Evolutionary conservation across 495 filamentous ascomycete genomes (phyloP).

Genomic region (Neurospora pannonica): DNA sequence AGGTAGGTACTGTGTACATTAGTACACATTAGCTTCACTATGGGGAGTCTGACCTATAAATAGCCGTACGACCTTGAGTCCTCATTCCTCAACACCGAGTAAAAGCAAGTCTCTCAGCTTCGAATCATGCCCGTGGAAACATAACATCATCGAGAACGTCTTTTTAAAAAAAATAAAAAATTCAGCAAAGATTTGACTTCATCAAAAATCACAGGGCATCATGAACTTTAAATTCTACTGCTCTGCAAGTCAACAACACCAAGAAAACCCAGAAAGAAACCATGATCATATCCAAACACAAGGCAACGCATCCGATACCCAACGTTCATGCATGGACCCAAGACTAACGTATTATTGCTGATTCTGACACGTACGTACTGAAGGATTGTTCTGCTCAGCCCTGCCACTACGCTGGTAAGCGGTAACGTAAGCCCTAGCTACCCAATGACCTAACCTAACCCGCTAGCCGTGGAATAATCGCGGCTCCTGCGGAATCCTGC

Average conservation of each 20-base stretch:
- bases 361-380: neutral
- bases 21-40: neutral
- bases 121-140: neutral
- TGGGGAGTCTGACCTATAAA: neutral
- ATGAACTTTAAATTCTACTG: too few relatives aligned
- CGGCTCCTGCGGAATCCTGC: neutral
- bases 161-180: too few relatives aligned
- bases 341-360: too few relatives aligned
- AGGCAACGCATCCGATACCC: too few relatives aligned
- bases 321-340: too few relatives aligned
- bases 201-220: too few relatives aligned
- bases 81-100: neutral
- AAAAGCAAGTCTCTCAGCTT: neutral
- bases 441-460: neutral
- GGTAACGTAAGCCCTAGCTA: neutral
- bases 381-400: neutral
- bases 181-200: too few relatives aligned
- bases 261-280: too few relatives aligned
- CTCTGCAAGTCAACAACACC: too few relatives aligned
- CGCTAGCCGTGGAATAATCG: neutral
- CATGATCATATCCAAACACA: too few relatives aligned
- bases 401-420: neutral
- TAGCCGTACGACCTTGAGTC: neutral
- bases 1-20: neutral
- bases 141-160: neutral